Evolutionary conservation across 1,284 basidiomycete genomes (phyloP).

Genomic region (Apiotrichum porosum): DNA sequence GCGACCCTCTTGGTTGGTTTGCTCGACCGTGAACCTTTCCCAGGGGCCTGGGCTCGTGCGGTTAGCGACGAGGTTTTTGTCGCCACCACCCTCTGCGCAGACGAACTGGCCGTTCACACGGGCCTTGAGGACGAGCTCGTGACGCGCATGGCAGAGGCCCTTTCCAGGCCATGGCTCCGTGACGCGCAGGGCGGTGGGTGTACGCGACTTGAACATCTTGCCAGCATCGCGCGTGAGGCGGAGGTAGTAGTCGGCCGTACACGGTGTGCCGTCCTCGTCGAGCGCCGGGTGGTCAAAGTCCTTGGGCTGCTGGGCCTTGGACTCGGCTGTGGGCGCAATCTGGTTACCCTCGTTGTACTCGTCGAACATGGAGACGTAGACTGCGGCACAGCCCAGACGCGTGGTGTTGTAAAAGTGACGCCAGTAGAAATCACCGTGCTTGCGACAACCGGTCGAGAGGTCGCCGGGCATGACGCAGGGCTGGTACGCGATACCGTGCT

Average conservation of each 20-base stretch:
- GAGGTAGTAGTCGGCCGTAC: slow-evolving; percentile 21
- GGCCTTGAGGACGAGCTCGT: slow-evolving; percentile 2
- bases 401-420: slow-evolving; percentile 14
- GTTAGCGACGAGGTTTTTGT: slow-evolving; percentile 1
- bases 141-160: neutral
- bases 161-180: slow-evolving; percentile 17
- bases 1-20: neutral
- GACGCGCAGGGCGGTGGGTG: neutral
- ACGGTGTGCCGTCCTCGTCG: slow-evolving; percentile 18
- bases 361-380: slow-evolving; percentile 20
- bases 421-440: slow-evolving; percentile 22
- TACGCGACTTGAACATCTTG: slow-evolving; percentile 12
- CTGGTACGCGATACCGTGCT: slow-evolving; percentile 15
- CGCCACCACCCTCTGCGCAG: slow-evolving; percentile 12
- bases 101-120: slow-evolving; percentile 7
- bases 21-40: slow-evolving; percentile 6
- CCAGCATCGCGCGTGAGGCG: slow-evolving; percentile 14
- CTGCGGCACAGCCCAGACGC: slow-evolving; percentile 2
- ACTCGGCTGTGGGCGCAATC: slow-evolving; percentile 19
- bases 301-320: slow-evolving; percentile 7
- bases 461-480: slow-evolving; percentile 19
- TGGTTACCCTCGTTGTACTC: slow-evolving; percentile 22
- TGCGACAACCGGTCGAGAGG: slow-evolving; percentile 7
- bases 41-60: slow-evolving; percentile 5
- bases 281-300: slow-evolving; percentile 13